Base-by-base conservation (phyloP, 805 yeast genomes). In the Wickerhamomyces rabaulensis region DNA sequence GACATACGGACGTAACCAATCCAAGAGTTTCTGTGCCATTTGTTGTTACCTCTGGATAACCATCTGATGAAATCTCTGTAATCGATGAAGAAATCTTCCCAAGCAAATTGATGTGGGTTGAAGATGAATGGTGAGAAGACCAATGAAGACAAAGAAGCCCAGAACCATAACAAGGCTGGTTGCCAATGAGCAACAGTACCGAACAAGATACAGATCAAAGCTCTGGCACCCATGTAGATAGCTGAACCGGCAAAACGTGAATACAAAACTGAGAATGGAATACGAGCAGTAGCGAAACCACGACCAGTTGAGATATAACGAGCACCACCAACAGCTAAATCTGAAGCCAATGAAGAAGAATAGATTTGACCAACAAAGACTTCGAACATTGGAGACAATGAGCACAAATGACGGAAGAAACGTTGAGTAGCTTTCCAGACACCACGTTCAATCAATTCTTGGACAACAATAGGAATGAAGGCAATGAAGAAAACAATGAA, bases 51-150 rank as follows among this genome's bases (percentile, higher is more conserved):
- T 75, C 94, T 82, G n/a, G 89, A 80, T 61, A 86, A 73, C 95
- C 95, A 86, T 73, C 88, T 79, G 62, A 91, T 84, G 70, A 79
- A 94, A 64, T 89, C 96, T 68, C 96, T 81, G 79, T 94, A 94
- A 68, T 94, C 99, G 65, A 92, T 81, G 71, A 92, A 89, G 80
- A 86, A 92, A 70, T 91, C 97, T 65, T 84, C 87, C 91, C 95
- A 85, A 43, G 97, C 82, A 68, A 91, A 94, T 74, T 94, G 98
- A 71, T 92, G 97, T 41, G 99, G 99, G 71, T 94, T 94, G 80
- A 89, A 94, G 51, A 94, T 63, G 67, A 92, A 90, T 61, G 99
- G 99, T 42, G 98, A 84, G 57, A 89, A 80, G 71, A 89, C 78
- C 71, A 94, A 76, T 3, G 98, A 87, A 41, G 90, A 75, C 57